Base-by-base conservation (phyloP, 1,139 yeast species). In the Zhuliangozyma parablackwelliae region DNA sequence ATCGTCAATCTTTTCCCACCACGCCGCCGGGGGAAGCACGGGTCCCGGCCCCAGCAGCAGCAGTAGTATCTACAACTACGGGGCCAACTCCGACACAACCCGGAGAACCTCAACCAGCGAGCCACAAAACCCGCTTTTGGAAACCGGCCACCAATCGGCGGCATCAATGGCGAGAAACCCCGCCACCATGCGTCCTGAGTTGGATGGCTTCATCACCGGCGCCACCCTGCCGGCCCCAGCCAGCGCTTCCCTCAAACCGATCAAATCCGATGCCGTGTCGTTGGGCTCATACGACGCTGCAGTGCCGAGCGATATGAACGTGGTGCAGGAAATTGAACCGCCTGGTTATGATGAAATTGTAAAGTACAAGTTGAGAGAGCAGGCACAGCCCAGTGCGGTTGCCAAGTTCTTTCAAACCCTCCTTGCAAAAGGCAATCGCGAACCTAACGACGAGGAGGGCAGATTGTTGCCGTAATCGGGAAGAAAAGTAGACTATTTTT, bases 1-100 rank as follows among this genome's bases (percentile, higher is more conserved):
- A 38, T 65, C 72, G 3, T 66, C 73, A 4, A 59, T 70, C 8
- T 70, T 70, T 44, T 68, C 74, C 10, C 68, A 58, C 54, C 76
- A 70, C 47, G 66, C 72, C 2, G 50, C 61, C 31, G 58, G 59
- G 10, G 33, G 38, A 11, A 34, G 40, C 10, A 20, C 44, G 4
- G 31, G 32, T 28, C 29, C 36, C 13, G 28, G 6, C 7, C 28
- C 33, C 11, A 37, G 31, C 9, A 25, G 36, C 32, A 33, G 36
- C 27, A 40, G 38, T 30, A 31, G 40, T 12, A 31, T 35, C 23
- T 28, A 29, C 3, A 41, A 37, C 23, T 59, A 57, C 44, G 65
- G 65, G 1, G 37, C 65, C 9, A 48, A 51, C 13, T 46, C 42
- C 26, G 45, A 43, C 21, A 10, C 25, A 10, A 32, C 43, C 9